Percentiles rank a stretch among this genome's conserved stretches.
Evolutionary conservation across 2,329 filamentous ascomycete genomes (phyloP).

Genomic region (Xylariales sp.): DNA sequence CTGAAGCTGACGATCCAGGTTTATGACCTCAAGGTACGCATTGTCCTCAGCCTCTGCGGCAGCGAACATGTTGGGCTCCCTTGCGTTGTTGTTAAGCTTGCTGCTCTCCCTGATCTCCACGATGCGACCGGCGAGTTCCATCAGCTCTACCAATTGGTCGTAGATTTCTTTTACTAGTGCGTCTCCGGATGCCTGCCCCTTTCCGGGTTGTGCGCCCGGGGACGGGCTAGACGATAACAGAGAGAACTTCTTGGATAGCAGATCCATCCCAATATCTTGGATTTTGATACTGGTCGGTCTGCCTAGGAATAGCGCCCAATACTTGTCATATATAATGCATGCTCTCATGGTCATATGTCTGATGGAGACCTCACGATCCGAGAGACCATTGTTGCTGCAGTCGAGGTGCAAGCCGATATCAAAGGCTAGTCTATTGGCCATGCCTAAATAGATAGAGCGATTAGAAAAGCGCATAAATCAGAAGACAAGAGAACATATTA

Average conservation of each 20-base stretch:
- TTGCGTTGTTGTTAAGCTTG: constrained; percentile 20
- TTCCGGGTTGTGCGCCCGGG: constrained; percentile 25
- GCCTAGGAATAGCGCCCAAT: constrained; percentile 52
- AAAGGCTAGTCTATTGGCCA: constrained; percentile 40
- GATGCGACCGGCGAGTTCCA: constrained; percentile 50
- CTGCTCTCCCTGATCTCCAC: constrained; percentile 37
- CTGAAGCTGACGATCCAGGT: constrained; percentile 48
- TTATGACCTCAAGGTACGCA: constrained; percentile 45
- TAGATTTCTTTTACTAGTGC: constrained; percentile 35
- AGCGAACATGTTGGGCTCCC: constrained; percentile 23
- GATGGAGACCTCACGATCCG: constrained; percentile 41
- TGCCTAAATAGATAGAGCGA: constrained; percentile 18
- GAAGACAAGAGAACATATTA: constrained; percentile 10
- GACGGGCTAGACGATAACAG: constrained; percentile 32
- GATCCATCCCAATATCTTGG: constrained; percentile 44
- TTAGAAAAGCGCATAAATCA: too few relatives aligned
- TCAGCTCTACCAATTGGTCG: constrained; percentile 48
- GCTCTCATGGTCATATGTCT: constrained; percentile 48
- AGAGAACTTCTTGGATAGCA: constrained; percentile 40
- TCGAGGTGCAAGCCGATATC: constrained; percentile 46
- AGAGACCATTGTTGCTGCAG: constrained; percentile 33
- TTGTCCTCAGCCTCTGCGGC: constrained; percentile 33
- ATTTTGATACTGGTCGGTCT: constrained; percentile 49
- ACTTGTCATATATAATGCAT: constrained; percentile 49
- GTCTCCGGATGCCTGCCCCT: constrained; percentile 11